A percentile compares a stretch with the other conserved stretches of the same genome.
Evolutionary conservation across 2,329 filamentous ascomycete species (phyloP).

Genomic region (Calonectria pauciramosa): DNA sequence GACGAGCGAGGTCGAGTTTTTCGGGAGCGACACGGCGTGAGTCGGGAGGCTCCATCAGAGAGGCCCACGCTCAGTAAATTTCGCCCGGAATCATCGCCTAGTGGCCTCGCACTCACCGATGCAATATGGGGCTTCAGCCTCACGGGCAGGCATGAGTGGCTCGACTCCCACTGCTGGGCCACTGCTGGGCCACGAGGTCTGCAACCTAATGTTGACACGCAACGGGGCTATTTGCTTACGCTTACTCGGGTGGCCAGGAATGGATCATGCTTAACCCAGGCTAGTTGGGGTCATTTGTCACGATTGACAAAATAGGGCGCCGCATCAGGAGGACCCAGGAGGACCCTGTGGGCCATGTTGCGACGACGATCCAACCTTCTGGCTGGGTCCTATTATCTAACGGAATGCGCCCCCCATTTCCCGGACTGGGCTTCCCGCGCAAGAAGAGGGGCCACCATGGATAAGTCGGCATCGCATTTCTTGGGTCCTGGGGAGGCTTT

Average conservation of each 20-base stretch:
- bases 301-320: conserved; percentile 32
- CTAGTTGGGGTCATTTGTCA: conserved; percentile 40
- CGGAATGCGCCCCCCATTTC: conserved; percentile 46
- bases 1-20: not conserved
- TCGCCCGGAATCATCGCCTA: not conserved
- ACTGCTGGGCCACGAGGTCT: conserved; percentile 18
- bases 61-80: conserved; percentile 2
- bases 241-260: conserved; percentile 15
- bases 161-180: not conserved
- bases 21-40: not conserved
- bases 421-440: conserved; percentile 21
- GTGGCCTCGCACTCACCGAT: conserved; percentile 2
- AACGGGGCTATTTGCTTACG: conserved; percentile 34
- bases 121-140: conserved; percentile 6
- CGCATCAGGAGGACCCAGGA: conserved; percentile 17
- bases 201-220: conserved; percentile 22
- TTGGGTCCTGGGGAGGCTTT: conserved; percentile 18
- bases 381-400: conserved; percentile 44
- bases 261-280: conserved; percentile 28
- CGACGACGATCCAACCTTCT: conserved; percentile 33
- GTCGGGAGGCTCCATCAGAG: not conserved
- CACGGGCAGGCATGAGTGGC: conserved; percentile 9
- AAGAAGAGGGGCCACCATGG: conserved; percentile 37
- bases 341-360: conserved; percentile 14
- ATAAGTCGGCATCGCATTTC: conserved; percentile 45